phyloP scores from a whole-genome alignment of 345 rosid genomes.

The Tarenaya hassleriana region DNA sequence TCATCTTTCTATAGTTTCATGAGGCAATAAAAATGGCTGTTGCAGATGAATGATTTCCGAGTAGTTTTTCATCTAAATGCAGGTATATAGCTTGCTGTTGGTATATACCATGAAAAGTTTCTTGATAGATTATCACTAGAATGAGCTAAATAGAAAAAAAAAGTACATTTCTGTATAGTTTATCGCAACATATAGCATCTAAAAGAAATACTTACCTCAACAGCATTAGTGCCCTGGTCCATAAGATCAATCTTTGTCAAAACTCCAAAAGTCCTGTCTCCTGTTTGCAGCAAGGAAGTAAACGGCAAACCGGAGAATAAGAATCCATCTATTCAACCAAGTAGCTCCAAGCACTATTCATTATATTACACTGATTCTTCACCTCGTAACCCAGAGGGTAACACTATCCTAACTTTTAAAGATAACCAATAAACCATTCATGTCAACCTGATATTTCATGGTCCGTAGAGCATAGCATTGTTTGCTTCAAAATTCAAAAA shows the following conservation, averaged over 20 bases:
- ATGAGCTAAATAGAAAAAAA: no score
- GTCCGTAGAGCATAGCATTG: neutral
- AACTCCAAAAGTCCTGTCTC: slow-evolving; percentile 89
- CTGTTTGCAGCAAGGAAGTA: slow-evolving; percentile 36
- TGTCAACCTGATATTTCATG: slow-evolving; percentile 7
- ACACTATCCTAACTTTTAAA: neutral
- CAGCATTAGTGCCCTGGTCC: slow-evolving; percentile 96
- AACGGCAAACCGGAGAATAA: neutral
- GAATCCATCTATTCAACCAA: slow-evolving; percentile 3
- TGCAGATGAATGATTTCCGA: no score
- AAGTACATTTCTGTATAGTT: neutral
- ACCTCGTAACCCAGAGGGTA: neutral
- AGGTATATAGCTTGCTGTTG: no score
- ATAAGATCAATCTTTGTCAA: slow-evolving; percentile 88
- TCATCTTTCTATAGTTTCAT: no score
- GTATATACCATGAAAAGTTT: no score
- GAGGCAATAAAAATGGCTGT: no score
- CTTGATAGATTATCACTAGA: no score
- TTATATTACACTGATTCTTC: neutral
- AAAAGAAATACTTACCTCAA: slow-evolving; percentile 61
- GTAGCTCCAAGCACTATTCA: neutral
- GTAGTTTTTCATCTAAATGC: no score
- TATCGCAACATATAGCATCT: neutral
- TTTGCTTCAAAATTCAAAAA: slow-evolving; percentile 4
- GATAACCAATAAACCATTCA: slow-evolving; percentile 1